Evolutionary conservation across 441 rosid genomes (phyloP), one percentile per base, ranked within the genome.

Genomic region (Mallotus japonicus): DNA sequence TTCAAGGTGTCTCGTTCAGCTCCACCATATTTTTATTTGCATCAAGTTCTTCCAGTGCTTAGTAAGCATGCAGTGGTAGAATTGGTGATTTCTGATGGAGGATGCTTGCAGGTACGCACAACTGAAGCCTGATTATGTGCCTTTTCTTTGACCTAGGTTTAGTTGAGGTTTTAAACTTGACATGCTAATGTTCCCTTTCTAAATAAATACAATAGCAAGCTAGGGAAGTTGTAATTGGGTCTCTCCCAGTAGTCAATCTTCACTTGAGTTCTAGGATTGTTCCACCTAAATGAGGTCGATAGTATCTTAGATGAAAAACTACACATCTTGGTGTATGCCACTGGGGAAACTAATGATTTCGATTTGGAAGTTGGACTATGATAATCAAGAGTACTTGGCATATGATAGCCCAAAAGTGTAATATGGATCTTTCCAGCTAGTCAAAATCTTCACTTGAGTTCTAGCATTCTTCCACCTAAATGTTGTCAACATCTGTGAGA

Each of bases 31-130:
- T 95, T 87, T 78, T 95, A 86, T 81, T 81, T 95, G 80, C 97
- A 90, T 63, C 86, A 79, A 67, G 99, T 95, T 84, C 91, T 91
- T 12, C 99, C 98, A 5, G 84, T 92, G 19, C 88, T 95, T 54
- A 81, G 65, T 70, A 95, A 91, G 82, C 99, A 95, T 84, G 83
- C 86, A 9, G 99, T 91, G 20, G 99, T 90, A 59, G 98, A 95
- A 80, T 81, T 95, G 37, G 98, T 95, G 76, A 87, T 90, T 82
- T 80, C 96, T 6, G 81, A 90, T 32, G 99, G 99, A 65, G 98
- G 99, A 64, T 89, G 99, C 87, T 88, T 95, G 84, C 93, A 89
- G 93, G 98, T 91, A 79, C 47, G 44, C 12, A 62, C 34, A 16
- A 16, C 17, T 32, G 5, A 32, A 4, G 1, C 28, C 75, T 60